Conservation (phyloP, 2,329 filamentous ascomycete genomes). For the Epichloe aotearoae region DNA sequence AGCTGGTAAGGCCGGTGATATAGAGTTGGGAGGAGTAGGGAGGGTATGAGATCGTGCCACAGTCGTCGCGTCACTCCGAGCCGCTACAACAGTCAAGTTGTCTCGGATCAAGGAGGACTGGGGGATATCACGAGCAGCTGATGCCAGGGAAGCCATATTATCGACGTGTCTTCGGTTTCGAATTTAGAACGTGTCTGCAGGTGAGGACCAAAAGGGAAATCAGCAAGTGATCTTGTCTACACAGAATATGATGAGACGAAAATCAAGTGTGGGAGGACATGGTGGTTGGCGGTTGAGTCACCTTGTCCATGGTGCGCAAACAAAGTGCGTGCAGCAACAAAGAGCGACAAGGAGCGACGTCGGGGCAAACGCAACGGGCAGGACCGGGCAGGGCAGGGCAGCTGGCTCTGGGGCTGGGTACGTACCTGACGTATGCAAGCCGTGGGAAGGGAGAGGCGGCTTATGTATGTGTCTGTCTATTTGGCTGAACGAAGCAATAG, state of each 20-base stretch:
- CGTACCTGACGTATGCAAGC: slow-evolving; percentile 22
- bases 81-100: slow-evolving; percentile 62
- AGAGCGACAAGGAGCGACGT: background rate
- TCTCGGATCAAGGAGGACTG: slow-evolving; percentile 49
- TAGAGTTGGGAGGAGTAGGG: slow-evolving; percentile 88
- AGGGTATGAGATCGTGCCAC: slow-evolving; percentile 52
- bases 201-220: background rate
- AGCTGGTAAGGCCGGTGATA: slow-evolving; percentile 75
- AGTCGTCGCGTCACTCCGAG: slow-evolving; percentile 46
- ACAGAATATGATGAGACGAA: background rate
- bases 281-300: slow-evolving; percentile 10
- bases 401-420: slow-evolving; percentile 8
- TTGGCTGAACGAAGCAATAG: slow-evolving; percentile 14
- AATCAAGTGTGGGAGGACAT: background rate
- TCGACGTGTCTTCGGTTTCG: slow-evolving; percentile 16
- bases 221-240: background rate
- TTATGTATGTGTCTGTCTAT: slow-evolving; percentile 7
- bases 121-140: slow-evolving; percentile 55
- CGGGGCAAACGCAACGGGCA: background rate
- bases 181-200: slow-evolving; percentile 33
- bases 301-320: background rate
- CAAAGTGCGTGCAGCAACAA: background rate
- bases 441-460: slow-evolving; percentile 12
- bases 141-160: slow-evolving; percentile 52
- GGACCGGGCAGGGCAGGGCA: too few species aligned